phyloP scores from a whole-genome alignment of 2,329 filamentous ascomycete species.

The Epicoccum sorghinum region DNA sequence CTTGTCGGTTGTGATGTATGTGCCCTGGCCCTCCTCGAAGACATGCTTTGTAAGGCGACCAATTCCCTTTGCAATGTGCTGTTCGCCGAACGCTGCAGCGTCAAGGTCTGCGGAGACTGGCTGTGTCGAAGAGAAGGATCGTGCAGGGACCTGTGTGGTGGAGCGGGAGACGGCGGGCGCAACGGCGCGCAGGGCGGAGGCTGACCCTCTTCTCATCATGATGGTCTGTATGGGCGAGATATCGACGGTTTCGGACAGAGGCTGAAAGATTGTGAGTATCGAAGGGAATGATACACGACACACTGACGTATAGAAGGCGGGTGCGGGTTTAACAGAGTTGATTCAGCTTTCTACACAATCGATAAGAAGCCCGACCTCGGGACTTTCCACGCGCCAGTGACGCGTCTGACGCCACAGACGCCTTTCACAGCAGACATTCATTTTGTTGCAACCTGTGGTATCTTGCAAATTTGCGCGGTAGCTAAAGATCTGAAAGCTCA shows the following conservation, averaged over 20 bases:
- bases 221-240: not conserved
- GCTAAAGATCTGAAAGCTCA: not conserved
- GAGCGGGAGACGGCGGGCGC: constrained; percentile 17
- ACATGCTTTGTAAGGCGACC: constrained; percentile 40
- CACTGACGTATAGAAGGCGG: not conserved
- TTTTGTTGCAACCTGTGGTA: not conserved
- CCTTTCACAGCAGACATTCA: not conserved
- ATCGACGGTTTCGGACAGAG: too few relatives aligned
- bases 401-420: constrained; percentile 17
- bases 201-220: constrained; percentile 20
- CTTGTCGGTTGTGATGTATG: constrained; percentile 40
- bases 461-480: not conserved
- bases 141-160: constrained; percentile 7
- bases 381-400: constrained; percentile 5
- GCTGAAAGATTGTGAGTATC: not conserved
- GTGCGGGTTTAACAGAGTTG: not conserved
- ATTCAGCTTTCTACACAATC: not conserved
- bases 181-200: constrained; percentile 21
- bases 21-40: constrained; percentile 38
- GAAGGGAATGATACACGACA: not conserved
- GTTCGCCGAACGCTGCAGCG: constrained; percentile 33
- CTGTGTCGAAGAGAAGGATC: constrained; percentile 28
- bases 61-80: constrained; percentile 40
- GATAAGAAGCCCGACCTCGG: constrained; percentile 14
- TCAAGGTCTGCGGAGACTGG: constrained; percentile 24